These are phyloP conservation scores for Stenocarpella maydis DNA, from an alignment of 2,329 filamentous ascomycete genomes.

Conservation along the genomic window DNA sequence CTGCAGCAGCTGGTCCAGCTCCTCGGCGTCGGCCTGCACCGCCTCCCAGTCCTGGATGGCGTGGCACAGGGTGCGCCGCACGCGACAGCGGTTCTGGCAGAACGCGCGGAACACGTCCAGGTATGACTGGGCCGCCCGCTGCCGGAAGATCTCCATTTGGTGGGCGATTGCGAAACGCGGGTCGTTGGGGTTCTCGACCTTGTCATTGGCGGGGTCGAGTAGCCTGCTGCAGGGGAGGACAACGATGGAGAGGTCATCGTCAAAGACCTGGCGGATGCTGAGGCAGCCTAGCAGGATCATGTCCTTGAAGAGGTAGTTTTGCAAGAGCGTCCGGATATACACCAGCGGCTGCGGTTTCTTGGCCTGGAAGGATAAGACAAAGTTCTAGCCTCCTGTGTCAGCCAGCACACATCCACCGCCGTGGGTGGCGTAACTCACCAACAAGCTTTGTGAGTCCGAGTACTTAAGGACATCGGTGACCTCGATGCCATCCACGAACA, in stretches of 20 bases:
- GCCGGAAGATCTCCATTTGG: constrained; percentile 75
- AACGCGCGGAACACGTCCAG: constrained; percentile 84
- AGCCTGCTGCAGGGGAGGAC: constrained; percentile 76
- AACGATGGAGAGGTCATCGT: constrained; percentile 81
- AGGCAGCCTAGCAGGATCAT: constrained; percentile 73
- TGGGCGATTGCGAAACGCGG: constrained; percentile 76
- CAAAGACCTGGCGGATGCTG: constrained; percentile 77
- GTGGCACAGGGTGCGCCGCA: constrained; percentile 89
- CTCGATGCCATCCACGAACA: constrained; percentile 78
- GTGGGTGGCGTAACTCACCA: constrained; percentile 57
- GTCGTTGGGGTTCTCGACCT: constrained; percentile 77
- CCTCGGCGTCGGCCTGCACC: constrained; percentile 82
- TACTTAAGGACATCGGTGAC: constrained; percentile 74
- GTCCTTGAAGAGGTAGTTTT: constrained; percentile 77
- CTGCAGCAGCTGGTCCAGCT: constrained; percentile 75
- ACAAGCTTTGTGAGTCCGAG: constrained; percentile 71
- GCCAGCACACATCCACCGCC: constrained; percentile 5
- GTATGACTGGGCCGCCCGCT: constrained; percentile 73
- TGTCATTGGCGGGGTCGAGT: constrained; percentile 77
- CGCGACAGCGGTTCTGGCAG: constrained; percentile 89
- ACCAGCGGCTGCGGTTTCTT: constrained; percentile 84
- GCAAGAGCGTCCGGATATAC: constrained; percentile 82
- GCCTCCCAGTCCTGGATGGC: constrained; percentile 83
- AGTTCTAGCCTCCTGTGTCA: constrained; percentile 63
- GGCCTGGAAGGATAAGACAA: constrained; percentile 77